Base-by-base conservation (phyloP, 2,329 filamentous ascomycete species). In the Purpureocillium takamizusanense region DNA sequence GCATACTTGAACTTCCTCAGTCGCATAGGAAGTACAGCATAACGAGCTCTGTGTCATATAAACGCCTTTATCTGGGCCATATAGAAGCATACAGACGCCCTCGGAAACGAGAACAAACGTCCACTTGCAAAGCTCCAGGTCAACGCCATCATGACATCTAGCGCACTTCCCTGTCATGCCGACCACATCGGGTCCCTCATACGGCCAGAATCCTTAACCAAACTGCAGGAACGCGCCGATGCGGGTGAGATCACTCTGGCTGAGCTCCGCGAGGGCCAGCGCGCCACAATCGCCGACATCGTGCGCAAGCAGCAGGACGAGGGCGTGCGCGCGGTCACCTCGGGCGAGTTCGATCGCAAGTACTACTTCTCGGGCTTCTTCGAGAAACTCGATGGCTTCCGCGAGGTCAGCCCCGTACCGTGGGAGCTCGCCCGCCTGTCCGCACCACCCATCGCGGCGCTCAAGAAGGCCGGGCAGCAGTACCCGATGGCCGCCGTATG, bases 171-270 rank as follows among this genome's bases (percentile, higher is more conserved):
- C 36, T 86, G 83, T 61, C 73, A 83, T 53, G 80, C 81, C 42
- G 82, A 86, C 61, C 82, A 86, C 47, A 71, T 84, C 44, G 82
- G 82, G 36, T 85, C 81, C 12, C 67, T 86, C 25, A 72, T 86
- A 41, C 78, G 82, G 25, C 81, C 82, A 1, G 59, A 75, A 37
- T 61, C 71, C 37, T 70, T 86, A 18, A 66, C 83, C 12, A 65
- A 75, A 34, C 73, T 74, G 35, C 56, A 62, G 41, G 45, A 50
- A 9, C 45, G 55, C n/a, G 56, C 57, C 69, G 82, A 58, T 63
- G 69, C 46, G 56, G 72, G 54, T 59, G 70, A 42, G 67, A 47
- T 53, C 42, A 51, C 54, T 2, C 25, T 45, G 6, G 51, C 53
- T 13, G 66, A 74, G 51, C 69, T 84, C 30, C 62, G 61, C 23